Evolutionary conservation across 129 eudicot species (phyloP), one percentile per base, ranked within the genome.

Genomic region (Escallonia herrerae): DNA sequence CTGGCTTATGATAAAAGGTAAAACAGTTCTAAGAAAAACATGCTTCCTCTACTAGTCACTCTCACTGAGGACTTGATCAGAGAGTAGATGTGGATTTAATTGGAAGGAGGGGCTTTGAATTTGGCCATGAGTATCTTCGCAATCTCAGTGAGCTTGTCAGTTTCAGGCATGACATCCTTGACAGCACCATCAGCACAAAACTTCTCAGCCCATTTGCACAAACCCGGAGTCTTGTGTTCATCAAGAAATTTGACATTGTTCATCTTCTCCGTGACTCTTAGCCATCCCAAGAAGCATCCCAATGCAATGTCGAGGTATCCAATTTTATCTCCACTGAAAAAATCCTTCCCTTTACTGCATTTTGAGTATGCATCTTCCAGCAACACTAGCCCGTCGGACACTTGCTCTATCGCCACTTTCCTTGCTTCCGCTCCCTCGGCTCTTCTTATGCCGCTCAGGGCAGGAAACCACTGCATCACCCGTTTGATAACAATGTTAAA

Each of bases 281-380:
- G 33, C 87, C 87, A 78, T 0, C 49, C 69, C 22, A 78, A 41
- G 50, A 48, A 71, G 70, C 79, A 45, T 2, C 88, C 88, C 11
- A 83, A 61, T 38, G 80, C 75, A 60, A 83, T 75, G 64, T 83
- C 82, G 2, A 82, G 9, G 72, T 52, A 75, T 8, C 87, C 84
- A 7, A 82, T 52, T 3, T 43, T 64, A 11, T 82, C 84, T 42
- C 87, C 87, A 7, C 80, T 80, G 48, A 82, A 82, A 41, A 67
- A 82, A 13, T 57, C 44, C 43, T 76, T 72, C 37, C 84, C 88
- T 38, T 79, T 83, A 74, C 88, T 75, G 62, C 56, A 66, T 11
- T 75, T 75, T 9, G 41, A 54, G 40, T 75, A 82, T 5, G 79
- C 87, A 7, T 79, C 79, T 15, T 82, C 87, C 52, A 78, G 38